Conservation (phyloP, 306 rosid genomes). For the Fragaria nilgerrensis region DNA sequence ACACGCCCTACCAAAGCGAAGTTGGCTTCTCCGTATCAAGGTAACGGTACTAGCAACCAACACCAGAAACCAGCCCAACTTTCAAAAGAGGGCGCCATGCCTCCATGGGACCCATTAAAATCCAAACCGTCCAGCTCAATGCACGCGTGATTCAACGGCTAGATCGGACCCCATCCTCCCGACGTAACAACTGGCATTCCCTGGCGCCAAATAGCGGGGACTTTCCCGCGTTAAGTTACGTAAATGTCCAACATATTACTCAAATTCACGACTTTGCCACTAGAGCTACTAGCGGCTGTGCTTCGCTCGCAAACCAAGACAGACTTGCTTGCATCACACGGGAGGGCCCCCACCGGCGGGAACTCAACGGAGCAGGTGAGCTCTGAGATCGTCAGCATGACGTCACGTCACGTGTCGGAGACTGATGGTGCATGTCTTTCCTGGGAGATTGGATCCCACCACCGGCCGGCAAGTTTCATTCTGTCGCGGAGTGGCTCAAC, state of each 20-base stretch:
- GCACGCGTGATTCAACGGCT: slow-evolving; percentile 18
- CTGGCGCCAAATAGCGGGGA: slow-evolving; percentile 8
- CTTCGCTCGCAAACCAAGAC: neutral
- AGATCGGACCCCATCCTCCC: neutral
- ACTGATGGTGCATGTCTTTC: neutral
- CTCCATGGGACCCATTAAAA: slow-evolving; percentile 1
- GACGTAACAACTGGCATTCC: neutral
- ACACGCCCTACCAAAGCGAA: slow-evolving; percentile 12
- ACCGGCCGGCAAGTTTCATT: neutral
- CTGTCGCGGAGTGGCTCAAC: neutral
- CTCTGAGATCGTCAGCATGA: neutral
- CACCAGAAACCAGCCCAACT: neutral
- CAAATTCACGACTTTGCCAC: slow-evolving; percentile 27
- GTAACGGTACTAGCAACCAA: neutral
- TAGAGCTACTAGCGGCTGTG: neutral
- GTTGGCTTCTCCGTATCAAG: neutral
- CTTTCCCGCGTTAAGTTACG: neutral
- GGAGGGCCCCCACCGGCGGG: neutral
- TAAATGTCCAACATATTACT: neutral
- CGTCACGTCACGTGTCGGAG: neutral
- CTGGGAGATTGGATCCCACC: slow-evolving; percentile 7
- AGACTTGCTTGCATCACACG: neutral
- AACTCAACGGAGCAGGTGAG: neutral
- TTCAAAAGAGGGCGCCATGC: neutral
- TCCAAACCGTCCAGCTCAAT: slow-evolving; percentile 1